Evolutionary conservation across 352 stramenopile genomes (phyloP).

Genomic region (Phytophthora tentaculata): DNA sequence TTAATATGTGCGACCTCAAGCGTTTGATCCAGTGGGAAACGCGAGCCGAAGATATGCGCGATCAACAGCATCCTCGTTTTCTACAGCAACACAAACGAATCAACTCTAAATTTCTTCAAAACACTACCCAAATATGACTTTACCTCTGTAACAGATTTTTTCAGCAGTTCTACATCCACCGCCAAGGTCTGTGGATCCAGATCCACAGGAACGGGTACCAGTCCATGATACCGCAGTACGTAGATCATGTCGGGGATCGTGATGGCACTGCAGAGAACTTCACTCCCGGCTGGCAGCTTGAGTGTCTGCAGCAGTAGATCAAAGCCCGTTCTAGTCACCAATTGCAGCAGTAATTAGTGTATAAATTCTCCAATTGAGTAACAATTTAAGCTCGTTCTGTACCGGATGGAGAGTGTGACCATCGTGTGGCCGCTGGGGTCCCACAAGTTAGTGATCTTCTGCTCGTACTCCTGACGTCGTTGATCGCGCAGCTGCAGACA

Average conservation of each 20-base stretch:
- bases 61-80: conserved; percentile 76
- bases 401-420: conserved; percentile 81
- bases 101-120: neutral
- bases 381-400: neutral
- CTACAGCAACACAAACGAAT: conserved; percentile 25
- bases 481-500: conserved; percentile 66
- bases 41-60: conserved; percentile 84
- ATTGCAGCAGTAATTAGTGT: neutral
- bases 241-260: conserved; percentile 91
- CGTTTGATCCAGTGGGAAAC: conserved; percentile 57
- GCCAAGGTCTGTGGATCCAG: conserved; percentile 68
- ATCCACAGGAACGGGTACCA: conserved; percentile 81
- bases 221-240: conserved; percentile 70
- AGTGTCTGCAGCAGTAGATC: conserved; percentile 82
- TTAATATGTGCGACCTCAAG: conserved; percentile 58
- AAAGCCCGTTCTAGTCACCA: conserved; percentile 69
- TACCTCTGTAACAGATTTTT: conserved; percentile 52
- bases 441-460: conserved; percentile 60
- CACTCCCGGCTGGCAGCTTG: conserved; percentile 63
- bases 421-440: conserved; percentile 64
- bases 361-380: neutral
- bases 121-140: neutral
- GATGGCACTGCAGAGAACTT: conserved; percentile 83
- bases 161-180: conserved; percentile 57
- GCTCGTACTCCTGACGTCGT: conserved; percentile 60